Conservation (phyloP, 2,329 filamentous ascomycete genomes). For the Fusarium keratoplasticum region DNA sequence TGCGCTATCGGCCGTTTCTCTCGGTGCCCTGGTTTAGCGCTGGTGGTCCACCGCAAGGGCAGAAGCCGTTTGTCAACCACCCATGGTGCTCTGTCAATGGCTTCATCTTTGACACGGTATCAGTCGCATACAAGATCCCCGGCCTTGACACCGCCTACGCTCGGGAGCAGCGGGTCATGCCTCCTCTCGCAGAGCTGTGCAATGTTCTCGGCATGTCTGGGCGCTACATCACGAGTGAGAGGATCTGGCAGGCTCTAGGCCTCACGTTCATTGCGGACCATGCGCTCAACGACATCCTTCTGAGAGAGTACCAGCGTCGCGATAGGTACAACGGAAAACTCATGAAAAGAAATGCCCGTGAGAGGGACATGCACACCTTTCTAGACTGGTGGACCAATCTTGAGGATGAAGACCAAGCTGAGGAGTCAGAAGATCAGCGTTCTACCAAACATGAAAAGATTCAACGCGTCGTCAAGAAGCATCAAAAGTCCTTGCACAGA, state of each 20-base stretch:
- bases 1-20: background rate
- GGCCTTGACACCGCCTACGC: background rate
- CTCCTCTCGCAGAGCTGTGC: background rate
- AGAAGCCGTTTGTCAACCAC: background rate
- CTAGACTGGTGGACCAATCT: background rate
- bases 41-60: background rate
- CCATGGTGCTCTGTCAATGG: background rate
- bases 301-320: background rate
- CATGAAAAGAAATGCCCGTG: background rate
- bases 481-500: background rate
- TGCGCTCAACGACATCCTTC: background rate
- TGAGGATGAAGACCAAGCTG: background rate
- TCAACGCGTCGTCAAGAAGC: background rate
- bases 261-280: background rate
- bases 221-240: background rate
- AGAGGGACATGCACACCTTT: background rate
- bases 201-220: background rate
- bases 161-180: background rate
- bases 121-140: background rate
- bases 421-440: background rate
- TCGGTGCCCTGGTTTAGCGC: background rate
- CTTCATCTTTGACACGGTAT: background rate
- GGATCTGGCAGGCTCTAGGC: background rate
- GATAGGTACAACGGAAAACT: background rate
- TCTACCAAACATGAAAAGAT: background rate